phyloP scores from a whole-genome alignment of 2,329 filamentous ascomycete genomes.

The Aspergillus sp. region DNA sequence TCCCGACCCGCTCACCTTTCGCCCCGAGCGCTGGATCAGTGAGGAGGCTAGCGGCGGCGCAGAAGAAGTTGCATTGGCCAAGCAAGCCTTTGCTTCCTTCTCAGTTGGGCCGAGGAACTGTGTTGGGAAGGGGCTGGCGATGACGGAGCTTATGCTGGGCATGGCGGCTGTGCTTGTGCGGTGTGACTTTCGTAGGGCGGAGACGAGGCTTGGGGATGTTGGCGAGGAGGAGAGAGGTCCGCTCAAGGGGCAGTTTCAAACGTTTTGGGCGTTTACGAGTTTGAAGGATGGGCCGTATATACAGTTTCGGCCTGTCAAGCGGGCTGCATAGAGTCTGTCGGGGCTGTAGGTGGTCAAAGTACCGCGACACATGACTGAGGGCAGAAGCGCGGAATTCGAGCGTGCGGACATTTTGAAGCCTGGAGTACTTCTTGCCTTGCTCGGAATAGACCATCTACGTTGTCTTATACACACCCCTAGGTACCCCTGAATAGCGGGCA shows the following conservation, averaged over 20 bases:
- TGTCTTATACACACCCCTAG: no score
- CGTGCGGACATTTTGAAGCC: no score
- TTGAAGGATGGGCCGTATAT: conserved; percentile 4
- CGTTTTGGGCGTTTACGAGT: conserved; percentile 1
- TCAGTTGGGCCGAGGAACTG: background rate
- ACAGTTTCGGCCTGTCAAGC: background rate
- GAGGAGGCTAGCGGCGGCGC: background rate
- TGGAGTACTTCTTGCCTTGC: no score
- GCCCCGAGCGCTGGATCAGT: conserved; percentile 44
- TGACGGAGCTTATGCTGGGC: conserved; percentile 4
- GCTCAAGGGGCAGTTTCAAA: conserved; percentile 1
- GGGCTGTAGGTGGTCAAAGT: no score
- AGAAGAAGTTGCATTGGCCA: background rate
- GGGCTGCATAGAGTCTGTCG: no score
- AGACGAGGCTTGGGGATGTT: background rate
- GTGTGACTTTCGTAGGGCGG: background rate
- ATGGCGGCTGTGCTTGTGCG: background rate
- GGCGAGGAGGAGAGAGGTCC: background rate
- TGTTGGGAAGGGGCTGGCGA: conserved; percentile 7
- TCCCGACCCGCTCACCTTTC: conserved; percentile 33
- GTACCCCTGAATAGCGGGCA: no score
- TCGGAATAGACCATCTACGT: no score
- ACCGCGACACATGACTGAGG: no score
- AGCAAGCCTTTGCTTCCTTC: background rate
- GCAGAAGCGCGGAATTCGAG: no score